A percentile compares a stretch with the other conserved stretches of the same genome.
Conservation (phyloP, 2,329 filamentous ascomycete species). For the Aspergillus ustus region DNA sequence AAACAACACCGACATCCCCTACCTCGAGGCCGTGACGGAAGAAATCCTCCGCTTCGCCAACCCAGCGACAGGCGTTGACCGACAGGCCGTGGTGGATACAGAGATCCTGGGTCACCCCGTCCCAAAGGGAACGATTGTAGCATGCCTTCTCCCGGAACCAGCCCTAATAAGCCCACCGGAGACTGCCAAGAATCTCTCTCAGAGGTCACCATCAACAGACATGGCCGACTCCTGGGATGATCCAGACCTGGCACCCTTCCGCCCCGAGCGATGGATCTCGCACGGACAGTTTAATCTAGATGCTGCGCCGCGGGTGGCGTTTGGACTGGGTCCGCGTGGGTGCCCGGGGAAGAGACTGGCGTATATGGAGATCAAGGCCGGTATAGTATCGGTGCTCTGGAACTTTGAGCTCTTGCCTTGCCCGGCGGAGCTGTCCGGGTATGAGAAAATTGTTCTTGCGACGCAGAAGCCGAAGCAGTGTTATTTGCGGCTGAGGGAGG, state of each 20-base stretch:
- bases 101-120: slow-evolving; percentile 47
- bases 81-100: slow-evolving; percentile 43
- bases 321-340: background rate
- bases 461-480: background rate
- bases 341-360: background rate
- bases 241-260: background rate
- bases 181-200: background rate
- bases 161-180: background rate
- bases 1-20: slow-evolving; percentile 34
- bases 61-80: slow-evolving; percentile 26
- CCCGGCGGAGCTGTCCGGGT: background rate
- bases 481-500: background rate
- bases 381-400: background rate
- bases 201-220: background rate
- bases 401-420: background rate
- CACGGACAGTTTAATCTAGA: background rate
- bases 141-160: slow-evolving; percentile 11
- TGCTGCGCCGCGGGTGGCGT: background rate
- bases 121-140: slow-evolving; percentile 45
- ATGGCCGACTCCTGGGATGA: background rate
- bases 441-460: background rate
- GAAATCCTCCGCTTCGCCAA: slow-evolving; percentile 44
- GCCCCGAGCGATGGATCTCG: background rate
- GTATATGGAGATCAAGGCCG: background rate
- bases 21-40: slow-evolving; percentile 50